phyloP scores from a whole-genome alignment of 495 filamentous ascomycete genomes.

The Lindgomyces ingoldianus region DNA sequence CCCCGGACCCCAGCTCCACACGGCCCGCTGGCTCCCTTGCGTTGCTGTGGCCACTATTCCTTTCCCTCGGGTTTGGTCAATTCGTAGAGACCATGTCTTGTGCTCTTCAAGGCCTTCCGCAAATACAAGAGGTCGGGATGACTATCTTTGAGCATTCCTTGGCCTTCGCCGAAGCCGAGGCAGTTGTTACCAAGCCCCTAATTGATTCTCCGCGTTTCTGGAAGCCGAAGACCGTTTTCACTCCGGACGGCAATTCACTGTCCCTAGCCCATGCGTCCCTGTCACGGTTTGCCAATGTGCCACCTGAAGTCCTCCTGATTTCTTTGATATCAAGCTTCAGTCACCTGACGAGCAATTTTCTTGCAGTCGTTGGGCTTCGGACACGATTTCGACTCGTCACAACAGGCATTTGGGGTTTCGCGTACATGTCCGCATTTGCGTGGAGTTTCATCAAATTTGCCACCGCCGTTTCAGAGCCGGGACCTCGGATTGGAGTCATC shows the following conservation, averaged over 20 bases:
- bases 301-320: constrained; percentile 85
- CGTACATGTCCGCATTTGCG: constrained; percentile 78
- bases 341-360: constrained; percentile 78
- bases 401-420: constrained; percentile 84
- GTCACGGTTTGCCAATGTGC: constrained; percentile 69
- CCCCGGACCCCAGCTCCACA: constrained; percentile 41
- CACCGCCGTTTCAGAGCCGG: constrained; percentile 23
- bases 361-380: constrained; percentile 79
- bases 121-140: constrained; percentile 88
- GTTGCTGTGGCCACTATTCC: constrained; percentile 84
- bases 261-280: constrained; percentile 45
- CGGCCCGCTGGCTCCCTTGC: constrained; percentile 70
- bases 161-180: constrained; percentile 94
- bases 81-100: constrained; percentile 85
- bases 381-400: constrained; percentile 74
- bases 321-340: constrained; percentile 84
- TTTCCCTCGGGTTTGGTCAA: constrained; percentile 77
- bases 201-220: constrained; percentile 58
- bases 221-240: constrained; percentile 22
- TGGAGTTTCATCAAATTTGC: constrained; percentile 58
- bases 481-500: constrained; percentile 53
- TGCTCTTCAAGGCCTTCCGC: constrained; percentile 80
- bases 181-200: constrained; percentile 72
- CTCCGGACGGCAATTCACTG: constrained; percentile 26
- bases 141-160: constrained; percentile 95